Evolutionary conservation across 495 filamentous ascomycete species (phyloP).

Genomic region (Aspergillus hancockii): DNA sequence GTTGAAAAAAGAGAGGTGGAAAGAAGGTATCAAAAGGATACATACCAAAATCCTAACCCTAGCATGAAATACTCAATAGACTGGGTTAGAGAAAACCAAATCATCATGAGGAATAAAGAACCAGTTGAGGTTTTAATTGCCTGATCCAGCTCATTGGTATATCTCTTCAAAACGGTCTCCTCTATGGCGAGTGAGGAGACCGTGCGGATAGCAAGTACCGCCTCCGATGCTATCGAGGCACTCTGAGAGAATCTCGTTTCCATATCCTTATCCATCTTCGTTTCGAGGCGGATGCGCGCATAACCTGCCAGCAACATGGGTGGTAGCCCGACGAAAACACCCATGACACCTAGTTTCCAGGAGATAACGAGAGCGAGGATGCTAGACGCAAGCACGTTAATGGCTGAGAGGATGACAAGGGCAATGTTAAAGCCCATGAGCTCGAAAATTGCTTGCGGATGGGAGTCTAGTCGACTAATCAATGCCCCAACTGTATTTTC

Average conservation of each 20-base stretch:
- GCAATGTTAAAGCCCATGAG: conserved; percentile 49
- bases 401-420: conserved; percentile 26
- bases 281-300: conserved; percentile 43
- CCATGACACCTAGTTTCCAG: conserved; percentile 58
- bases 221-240: conserved; percentile 56
- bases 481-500: conserved; percentile 66
- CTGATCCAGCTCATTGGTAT: conserved; percentile 42
- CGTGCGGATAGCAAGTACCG: conserved; percentile 55
- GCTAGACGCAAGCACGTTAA: conserved; percentile 43
- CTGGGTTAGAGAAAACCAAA: conserved; percentile 28
- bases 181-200: conserved; percentile 58
- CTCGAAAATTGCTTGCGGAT: conserved; percentile 41
- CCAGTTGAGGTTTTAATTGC: conserved; percentile 1
- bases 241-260: conserved; percentile 49
- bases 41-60: conserved; percentile 56
- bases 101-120: conserved; percentile 13
- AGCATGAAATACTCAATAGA: conserved; percentile 46
- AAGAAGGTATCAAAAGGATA: background rate
- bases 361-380: conserved; percentile 35
- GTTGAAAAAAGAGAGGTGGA: background rate
- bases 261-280: conserved; percentile 51
- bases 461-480: conserved; percentile 55
- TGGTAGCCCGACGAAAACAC: conserved; percentile 53
- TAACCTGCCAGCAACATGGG: conserved; percentile 53
- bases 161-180: conserved; percentile 40